Base-by-base conservation (phyloP, 2,329 filamentous ascomycete species). In the Xenoacremonium recifei region DNA sequence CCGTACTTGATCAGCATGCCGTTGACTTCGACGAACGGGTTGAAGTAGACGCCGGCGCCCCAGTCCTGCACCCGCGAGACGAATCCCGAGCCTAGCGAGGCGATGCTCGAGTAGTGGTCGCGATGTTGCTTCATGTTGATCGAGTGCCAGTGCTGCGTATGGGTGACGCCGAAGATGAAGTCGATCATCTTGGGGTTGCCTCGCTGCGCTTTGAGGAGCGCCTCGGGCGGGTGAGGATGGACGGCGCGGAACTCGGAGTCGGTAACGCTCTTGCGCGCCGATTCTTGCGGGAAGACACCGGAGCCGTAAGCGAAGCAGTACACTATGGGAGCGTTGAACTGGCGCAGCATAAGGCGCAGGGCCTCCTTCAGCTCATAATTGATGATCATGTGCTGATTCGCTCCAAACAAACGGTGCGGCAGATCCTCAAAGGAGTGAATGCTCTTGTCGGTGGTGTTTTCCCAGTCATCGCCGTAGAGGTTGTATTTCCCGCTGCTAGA, bases 251-350 rank as follows among this genome's bases (percentile, higher is more conserved):
- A 71, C 42, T 79, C 73, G 10, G 71, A 74, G 37, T 79, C 76
- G 18, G 80, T 72, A 37, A 83, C 70, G 47, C 70, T 66, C 46
- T 69, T 66, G 51, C 77, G 77, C 36, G 71, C 71, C 40, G 67
- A 63, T n/a, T 66, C 60, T 63, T 99, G 93, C 0, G 91, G 84
- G 60, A 99, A 99, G 9, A 99, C 93, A 4, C 93, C 93, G 5
- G 92, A 97, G 17, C 93, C 93, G 61, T 99, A 99, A 2, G 93
- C 93, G 65, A 99, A 96, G 12, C 91, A 92, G 71, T 97, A 97
- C 42, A 91, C 83, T 53, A 99, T 95, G 0, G 93, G 92, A 1
- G 93, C 92, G 38, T 85, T 79, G 66, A 99, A 97, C 58, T 95
- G 82, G 80, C 90, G 93, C 17, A 96, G 73, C 50, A 97, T 87